Conservation (phyloP, 148 eudicot species). For the Vaccinium myrtillus region DNA sequence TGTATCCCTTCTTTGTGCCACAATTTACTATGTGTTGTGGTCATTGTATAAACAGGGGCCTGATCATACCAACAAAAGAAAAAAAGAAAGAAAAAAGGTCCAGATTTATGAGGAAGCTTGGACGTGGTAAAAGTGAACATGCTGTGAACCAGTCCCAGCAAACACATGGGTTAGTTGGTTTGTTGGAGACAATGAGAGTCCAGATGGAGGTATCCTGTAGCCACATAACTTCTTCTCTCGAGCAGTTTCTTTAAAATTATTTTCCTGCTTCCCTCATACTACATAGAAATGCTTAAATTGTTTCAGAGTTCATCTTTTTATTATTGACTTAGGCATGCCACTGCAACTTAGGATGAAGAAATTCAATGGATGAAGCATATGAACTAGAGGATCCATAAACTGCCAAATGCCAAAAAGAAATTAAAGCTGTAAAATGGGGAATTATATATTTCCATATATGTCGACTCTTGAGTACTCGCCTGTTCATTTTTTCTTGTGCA, state of each 20-base stretch:
- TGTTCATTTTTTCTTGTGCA: background rate
- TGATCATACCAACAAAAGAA: slow-evolving; percentile 89
- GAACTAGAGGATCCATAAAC: background rate
- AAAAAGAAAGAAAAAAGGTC: slow-evolving; percentile 94
- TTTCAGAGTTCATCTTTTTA: background rate
- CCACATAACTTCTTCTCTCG: slow-evolving; percentile 13
- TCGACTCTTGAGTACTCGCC: background rate
- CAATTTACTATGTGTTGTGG: background rate
- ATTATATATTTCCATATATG: background rate
- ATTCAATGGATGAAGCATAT: background rate
- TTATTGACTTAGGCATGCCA: background rate
- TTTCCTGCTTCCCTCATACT: background rate
- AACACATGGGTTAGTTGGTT: slow-evolving; percentile 75
- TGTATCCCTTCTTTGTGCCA: slow-evolving; percentile 5
- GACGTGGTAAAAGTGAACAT: slow-evolving; percentile 75
- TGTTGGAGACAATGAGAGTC: slow-evolving; percentile 90
- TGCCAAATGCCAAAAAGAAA: background rate
- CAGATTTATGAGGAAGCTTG: slow-evolving; percentile 83
- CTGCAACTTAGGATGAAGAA: background rate
- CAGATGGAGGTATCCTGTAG: slow-evolving; percentile 87
- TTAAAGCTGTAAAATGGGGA: background rate
- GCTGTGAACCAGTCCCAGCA: slow-evolving; percentile 55
- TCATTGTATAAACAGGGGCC: slow-evolving; percentile 53
- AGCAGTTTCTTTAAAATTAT: slow-evolving; percentile 11
- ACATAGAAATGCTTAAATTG: background rate